Evolutionary conservation across 345 rosid species (phyloP), one percentile per base, ranked within the genome.

Genomic region (Eucalyptus curtisii): DNA sequence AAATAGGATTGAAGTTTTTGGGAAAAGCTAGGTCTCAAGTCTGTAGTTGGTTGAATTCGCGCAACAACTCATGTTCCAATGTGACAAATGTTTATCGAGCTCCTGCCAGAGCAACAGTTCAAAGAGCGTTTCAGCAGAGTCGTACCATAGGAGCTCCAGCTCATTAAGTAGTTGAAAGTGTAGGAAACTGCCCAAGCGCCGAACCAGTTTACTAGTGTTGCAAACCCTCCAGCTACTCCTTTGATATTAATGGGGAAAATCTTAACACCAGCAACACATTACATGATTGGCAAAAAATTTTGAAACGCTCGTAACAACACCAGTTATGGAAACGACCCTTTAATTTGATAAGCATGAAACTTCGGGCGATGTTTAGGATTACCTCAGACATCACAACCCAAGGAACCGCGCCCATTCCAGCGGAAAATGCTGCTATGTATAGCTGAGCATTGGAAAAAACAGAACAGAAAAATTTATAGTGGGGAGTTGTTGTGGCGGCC

Each of bases 311-410:
- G 17, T 66, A 49, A 31, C 30, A 30, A 30, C 71, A 30, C 71
- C 9, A 61, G 7, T 61, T 12, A 30, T 9, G 71, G 30, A 61
- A 45, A 45, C 24, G 14, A 27, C 37, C 45, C 50, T 47, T 33
- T 44, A 40, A 66, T 47, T 47, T 11, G 16, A 53, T 47, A 40
- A 13, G 53, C 30, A 24, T 6, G 80, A 48, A 57, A 24, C 88
- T 87, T 42, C 76, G 19, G 24, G 42, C 55, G 79, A 42, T 59
- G 37, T 5, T 37, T 27, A 57, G 82, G 30, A 24, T 92, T 95
- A 97, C 99, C 97, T 97, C 98, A 30, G 99, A 97, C 99, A 97
- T 96, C 87, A 97, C 90, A 3, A 97, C 99, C 99, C 99, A 97
- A 6, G 99, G 99, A 93, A 96, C 95, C 49, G 99, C 97, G 59